phyloP scores from a whole-genome alignment of 352 stramenopile species.

The Globisporangium camurandrum region DNA sequence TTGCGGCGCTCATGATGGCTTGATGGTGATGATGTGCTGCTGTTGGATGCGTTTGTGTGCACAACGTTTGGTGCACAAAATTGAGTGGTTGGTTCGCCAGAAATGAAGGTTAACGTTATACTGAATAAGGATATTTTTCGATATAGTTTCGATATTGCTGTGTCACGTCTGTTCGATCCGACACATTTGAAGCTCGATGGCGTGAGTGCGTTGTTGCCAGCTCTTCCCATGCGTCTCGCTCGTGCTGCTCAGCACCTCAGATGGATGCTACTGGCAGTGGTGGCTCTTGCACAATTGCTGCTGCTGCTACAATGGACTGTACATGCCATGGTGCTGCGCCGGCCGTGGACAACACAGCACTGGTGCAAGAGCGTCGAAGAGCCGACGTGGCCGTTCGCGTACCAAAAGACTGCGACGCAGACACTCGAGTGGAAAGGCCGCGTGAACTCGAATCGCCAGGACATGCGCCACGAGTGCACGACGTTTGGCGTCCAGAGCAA shows the following conservation, averaged over 20 bases:
- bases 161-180: too few species aligned
- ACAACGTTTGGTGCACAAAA: neutral
- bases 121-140: too few species aligned
- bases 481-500: conserved; percentile 88
- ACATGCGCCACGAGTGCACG: conserved; percentile 89
- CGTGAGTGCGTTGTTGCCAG: too few species aligned
- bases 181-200: too few species aligned
- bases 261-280: neutral
- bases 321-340: conserved; percentile 62
- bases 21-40: too few species aligned
- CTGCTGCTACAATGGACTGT: neutral
- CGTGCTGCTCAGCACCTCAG: neutral
- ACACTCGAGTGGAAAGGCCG: conserved; percentile 84
- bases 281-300: too few species aligned
- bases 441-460: conserved; percentile 83
- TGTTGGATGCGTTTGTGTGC: neutral
- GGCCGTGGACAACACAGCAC: conserved; percentile 76
- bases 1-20: neutral
- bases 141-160: too few species aligned
- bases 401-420: conserved; percentile 77
- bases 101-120: too few species aligned
- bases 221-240: too few species aligned
- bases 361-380: conserved; percentile 83
- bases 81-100: too few species aligned
- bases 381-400: conserved; percentile 92